Percentiles rank a stretch among this genome's conserved stretches.
phyloP scores from a whole-genome alignment of 2,329 filamentous ascomycete genomes.

The Nigrograna mackinnonii region DNA sequence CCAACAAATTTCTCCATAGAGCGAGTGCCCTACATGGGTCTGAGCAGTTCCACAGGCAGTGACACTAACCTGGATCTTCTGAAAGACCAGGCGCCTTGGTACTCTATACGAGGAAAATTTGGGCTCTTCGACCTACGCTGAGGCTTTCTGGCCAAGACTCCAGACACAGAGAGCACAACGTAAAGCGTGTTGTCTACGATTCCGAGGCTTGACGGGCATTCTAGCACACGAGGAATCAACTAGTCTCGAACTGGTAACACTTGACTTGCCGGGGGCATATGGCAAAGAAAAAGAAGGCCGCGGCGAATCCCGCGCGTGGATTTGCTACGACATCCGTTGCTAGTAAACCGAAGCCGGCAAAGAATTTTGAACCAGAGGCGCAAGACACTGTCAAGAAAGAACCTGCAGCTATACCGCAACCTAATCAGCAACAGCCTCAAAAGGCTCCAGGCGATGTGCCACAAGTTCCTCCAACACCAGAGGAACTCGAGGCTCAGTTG shows the following conservation, averaged over 20 bases:
- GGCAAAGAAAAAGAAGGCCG: constrained; percentile 86
- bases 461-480: constrained; percentile 66
- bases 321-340: constrained; percentile 93
- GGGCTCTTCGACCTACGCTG: not conserved
- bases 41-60: constrained; percentile 19
- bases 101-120: constrained; percentile 27
- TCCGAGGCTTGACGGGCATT: no score
- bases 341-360: constrained; percentile 68
- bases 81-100: constrained; percentile 39
- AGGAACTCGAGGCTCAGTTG: constrained; percentile 87
- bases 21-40: constrained; percentile 40
- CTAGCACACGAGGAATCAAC: no score
- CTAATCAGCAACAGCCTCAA: constrained; percentile 8
- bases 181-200: no score
- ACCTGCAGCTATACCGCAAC: constrained; percentile 13
- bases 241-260: no score
- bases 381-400: constrained; percentile 8
- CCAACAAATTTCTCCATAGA: constrained; percentile 9
- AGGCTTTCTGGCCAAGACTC: not conserved
- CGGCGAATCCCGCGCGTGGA: constrained; percentile 83
- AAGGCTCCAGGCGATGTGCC: constrained; percentile 18
- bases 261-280: no score
- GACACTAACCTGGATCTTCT: constrained; percentile 37
- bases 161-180: no score
- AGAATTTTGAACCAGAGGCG: constrained; percentile 20